Base-by-base conservation (phyloP, 2,329 filamentous ascomycete species). In the Alternaria angustiovoidea region DNA sequence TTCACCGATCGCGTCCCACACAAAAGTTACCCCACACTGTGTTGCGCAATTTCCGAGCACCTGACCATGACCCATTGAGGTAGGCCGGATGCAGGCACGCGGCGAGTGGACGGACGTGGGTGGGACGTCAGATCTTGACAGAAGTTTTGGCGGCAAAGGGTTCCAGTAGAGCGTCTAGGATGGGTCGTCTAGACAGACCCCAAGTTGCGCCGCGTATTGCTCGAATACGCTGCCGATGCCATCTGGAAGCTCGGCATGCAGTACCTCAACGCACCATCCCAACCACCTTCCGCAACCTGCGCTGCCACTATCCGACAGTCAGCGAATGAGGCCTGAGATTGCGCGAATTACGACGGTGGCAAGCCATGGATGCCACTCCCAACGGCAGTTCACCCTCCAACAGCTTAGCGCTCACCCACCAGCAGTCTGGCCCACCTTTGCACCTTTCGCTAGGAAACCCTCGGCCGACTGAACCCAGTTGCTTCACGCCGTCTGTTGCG, bases 331-430 rank as follows among this genome's bases (percentile, higher is more conserved):
- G 44, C 34, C 39, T n/a, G 26, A 6, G 28, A 38, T 24, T 64
- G 63, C 63, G 63, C 63, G 60, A 65, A 63, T 65, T 65, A 57
- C 44, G 28, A 38, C 34, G 42, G 63, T 63, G 60, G 63, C 63
- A 54, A 63, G 38, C 54, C 39, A 55, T 48, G 58, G 54, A 59
- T 57, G 51, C 44, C 24, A 54, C 28, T 26, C 44, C 51, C 55
- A 59, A 57, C 59, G 59, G 59, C 56, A 62, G 48, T 57, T 59
- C 39, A 32, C 44, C 57, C 54, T 48, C 38, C 43, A 24, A 14
- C 28, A 39, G 49, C 32, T 44, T 64, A 63, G 54, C 55, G 56
- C 54, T 47, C 59, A 51, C 52, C 57, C 43, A 22, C 22, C 28
- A 24, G 44, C 43, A 38, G 52, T 55, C 52, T 59, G 64, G 61